Evolutionary conservation across 495 filamentous ascomycete genomes (phyloP), one percentile per base, ranked within the genome.

Genomic region (Lophiostoma macrostomum): DNA sequence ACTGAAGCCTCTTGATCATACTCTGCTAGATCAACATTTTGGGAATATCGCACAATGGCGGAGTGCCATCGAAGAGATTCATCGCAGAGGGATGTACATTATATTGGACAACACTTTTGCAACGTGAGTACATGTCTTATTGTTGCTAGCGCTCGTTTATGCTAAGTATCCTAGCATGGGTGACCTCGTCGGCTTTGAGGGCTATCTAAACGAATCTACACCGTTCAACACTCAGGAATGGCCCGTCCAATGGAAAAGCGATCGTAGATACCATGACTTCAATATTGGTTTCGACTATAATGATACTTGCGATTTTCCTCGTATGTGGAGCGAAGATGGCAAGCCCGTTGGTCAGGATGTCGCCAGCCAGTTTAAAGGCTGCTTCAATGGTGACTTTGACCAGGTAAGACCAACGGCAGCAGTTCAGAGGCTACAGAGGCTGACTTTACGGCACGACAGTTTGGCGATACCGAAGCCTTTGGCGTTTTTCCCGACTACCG

Each of bases 41-140:
- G 85, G 83, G 3, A 80, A 71, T 10, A 79, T 88, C 43, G 61
- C 77, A 29, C 64, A 68, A 31, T 88, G 85, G 84, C 80, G 83
- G 63, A 61, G 73, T 29, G 78, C 77, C 1, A 81, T 88, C 41
- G 70, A 75, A 4, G 84, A 83, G 41, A 82, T 87, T 24, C 14
- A 84, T 80, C 49, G 81, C 83, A 75, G 80, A 5, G 79, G 77
- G 29, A 87, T 88, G 82, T 86, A 83, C 70, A 81, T 87, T 25
- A 71, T 88, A 19, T 71, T 87, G 56, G 84, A 88, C 56, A 86
- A 87, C 54, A 88, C 84, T 8, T 74, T 87, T 64, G 75, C 83
- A 31, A 87, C 84, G 74, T 81, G 68, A 78, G 76, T 74, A 16
- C n/a, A n/a, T n/a, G n/a, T n/a, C n/a, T n/a, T n/a, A n/a, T n/a